These are phyloP conservation scores for Aspergillus awamori DNA, from an alignment of 2,329 filamentous ascomycete genomes.

Conservation along the genomic window DNA sequence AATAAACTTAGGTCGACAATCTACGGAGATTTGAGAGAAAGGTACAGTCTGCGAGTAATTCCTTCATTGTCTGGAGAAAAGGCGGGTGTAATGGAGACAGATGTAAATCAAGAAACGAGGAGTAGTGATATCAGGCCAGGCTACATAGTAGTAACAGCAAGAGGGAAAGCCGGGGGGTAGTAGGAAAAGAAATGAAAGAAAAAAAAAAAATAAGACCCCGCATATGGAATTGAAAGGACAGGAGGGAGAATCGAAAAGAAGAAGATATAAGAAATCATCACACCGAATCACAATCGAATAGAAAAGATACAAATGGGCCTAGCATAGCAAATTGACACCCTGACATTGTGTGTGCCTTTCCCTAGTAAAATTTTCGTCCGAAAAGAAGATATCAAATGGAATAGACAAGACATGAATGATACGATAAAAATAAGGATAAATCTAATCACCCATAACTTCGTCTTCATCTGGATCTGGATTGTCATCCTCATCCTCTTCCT, in stretches of 20 bases:
- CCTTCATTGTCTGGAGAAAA: too few species aligned
- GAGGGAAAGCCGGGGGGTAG: background rate
- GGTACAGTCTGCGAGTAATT: background rate
- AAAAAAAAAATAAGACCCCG: background rate
- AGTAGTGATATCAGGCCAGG: background rate
- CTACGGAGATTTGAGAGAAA: too few species aligned
- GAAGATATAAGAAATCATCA: background rate
- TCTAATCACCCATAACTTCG: conserved; percentile 49
- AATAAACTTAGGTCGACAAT: too few species aligned
- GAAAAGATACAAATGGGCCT: background rate
- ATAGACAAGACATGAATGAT: background rate
- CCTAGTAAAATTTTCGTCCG: background rate
- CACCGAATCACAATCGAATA: background rate
- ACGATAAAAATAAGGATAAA: background rate
- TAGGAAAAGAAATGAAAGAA: conserved; percentile 11
- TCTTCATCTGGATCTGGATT: conserved; percentile 41
- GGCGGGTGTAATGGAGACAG: too few species aligned
- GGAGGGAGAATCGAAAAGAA: background rate
- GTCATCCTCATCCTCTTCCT: conserved; percentile 34
- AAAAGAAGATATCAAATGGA: background rate
- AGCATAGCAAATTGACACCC: background rate
- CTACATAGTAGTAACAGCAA: background rate
- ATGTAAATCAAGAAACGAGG: background rate
- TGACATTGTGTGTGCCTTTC: background rate
- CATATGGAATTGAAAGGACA: too few species aligned